Conservation (phyloP, 306 rosid genomes). For the Gastrolobium villosum region DNA sequence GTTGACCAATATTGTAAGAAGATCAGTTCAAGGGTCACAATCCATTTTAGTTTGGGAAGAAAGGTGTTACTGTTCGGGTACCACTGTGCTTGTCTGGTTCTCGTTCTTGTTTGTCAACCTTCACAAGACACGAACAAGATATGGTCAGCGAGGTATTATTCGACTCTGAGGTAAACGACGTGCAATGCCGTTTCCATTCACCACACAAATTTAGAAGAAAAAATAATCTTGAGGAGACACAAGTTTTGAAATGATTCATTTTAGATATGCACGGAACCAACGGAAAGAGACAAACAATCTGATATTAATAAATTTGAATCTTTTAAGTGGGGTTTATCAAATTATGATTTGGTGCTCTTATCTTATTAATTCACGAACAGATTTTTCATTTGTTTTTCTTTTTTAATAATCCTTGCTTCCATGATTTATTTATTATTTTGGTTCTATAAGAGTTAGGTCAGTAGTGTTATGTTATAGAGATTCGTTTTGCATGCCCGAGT, state of each 20-base stretch:
- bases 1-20: neutral
- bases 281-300: conserved; percentile 19
- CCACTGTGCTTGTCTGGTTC: conserved; percentile 2
- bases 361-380: no score
- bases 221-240: neutral
- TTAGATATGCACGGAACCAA: conserved; percentile 8
- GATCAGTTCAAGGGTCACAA: conserved; percentile 47
- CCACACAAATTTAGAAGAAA: conserved; percentile 28
- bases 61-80: neutral
- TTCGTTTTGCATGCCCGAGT: no score
- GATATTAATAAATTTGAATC: neutral
- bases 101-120: neutral
- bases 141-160: neutral
- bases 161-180: conserved; percentile 5
- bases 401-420: no score
- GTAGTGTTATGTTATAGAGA: no score
- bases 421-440: no score
- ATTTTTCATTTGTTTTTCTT: no score
- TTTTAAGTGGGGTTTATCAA: no score
- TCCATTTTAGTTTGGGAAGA: conserved; percentile 18
- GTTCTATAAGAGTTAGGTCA: no score
- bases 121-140: neutral
- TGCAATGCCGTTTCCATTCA: neutral
- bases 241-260: neutral
- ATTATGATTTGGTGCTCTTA: no score